Percentiles rank a stretch among this genome's conserved stretches.
These are phyloP conservation scores for Ceratocystis ficicola DNA, from an alignment of 2,329 filamentous ascomycete species.

Conservation along the genomic window DNA sequence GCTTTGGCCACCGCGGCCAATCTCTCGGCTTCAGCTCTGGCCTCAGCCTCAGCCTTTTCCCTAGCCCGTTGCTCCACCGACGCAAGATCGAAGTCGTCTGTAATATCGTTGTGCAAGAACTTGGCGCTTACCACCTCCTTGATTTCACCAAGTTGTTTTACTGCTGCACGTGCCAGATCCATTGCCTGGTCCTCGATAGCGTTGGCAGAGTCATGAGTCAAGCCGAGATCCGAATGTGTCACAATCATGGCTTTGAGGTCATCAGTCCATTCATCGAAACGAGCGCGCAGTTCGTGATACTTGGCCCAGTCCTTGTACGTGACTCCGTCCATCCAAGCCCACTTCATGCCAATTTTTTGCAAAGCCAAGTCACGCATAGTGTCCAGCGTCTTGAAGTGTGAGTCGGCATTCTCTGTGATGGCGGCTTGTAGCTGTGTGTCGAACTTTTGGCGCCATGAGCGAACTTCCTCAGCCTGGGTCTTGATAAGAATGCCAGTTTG, in stretches of 20 bases:
- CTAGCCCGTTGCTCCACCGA: conserved; percentile 47
- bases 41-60: conserved; percentile 30
- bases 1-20: conserved; percentile 20
- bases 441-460: conserved; percentile 63
- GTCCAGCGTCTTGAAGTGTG: conserved; percentile 71
- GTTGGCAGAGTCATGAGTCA: conserved; percentile 54
- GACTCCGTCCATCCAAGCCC: conserved; percentile 91
- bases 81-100: conserved; percentile 66
- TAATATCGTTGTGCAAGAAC: conserved; percentile 58
- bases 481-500: conserved; percentile 61
- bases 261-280: conserved; percentile 71
- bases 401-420: conserved; percentile 60
- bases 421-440: conserved; percentile 56
- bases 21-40: conserved; percentile 20
- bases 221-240: conserved; percentile 56
- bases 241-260: conserved; percentile 68
- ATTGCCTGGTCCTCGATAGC: conserved; percentile 69
- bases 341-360: conserved; percentile 84
- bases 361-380: conserved; percentile 72
- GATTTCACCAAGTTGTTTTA: conserved; percentile 64
- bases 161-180: conserved; percentile 63
- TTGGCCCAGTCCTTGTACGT: conserved; percentile 97
- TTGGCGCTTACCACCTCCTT: conserved; percentile 83
- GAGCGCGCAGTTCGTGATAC: conserved; percentile 75
- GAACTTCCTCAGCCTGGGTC: conserved; percentile 61